Evolutionary conservation across 306 rosid species (phyloP).

Genomic region (Astragalus glycyphyllos): DNA sequence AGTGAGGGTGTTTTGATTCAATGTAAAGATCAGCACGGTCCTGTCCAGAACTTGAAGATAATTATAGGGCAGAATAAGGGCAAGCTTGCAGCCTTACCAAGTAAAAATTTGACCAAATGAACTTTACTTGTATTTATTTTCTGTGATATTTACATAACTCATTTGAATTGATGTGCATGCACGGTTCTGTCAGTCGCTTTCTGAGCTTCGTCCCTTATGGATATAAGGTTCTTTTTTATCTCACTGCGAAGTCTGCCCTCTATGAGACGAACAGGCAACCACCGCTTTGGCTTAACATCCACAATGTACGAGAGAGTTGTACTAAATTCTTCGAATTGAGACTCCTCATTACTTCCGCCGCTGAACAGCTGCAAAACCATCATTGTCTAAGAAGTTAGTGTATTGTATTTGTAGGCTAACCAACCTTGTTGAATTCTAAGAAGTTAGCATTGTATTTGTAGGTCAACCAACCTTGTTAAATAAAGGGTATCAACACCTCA

Average conservation of each 20-base stretch:
- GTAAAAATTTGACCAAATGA: slow-evolving; percentile 26
- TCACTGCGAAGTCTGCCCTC: slow-evolving; percentile 85
- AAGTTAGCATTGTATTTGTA: background rate
- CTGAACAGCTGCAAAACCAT: slow-evolving; percentile 62
- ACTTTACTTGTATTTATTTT: slow-evolving; percentile 33
- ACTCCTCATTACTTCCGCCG: slow-evolving; percentile 41
- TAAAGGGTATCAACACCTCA: slow-evolving; percentile 27
- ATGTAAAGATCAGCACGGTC: slow-evolving; percentile 1
- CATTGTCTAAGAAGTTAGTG: slow-evolving; percentile 25
- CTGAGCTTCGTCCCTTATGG: slow-evolving; percentile 69
- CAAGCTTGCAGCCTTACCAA: slow-evolving; percentile 7
- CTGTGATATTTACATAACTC: slow-evolving; percentile 26
- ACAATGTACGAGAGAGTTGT: slow-evolving; percentile 68
- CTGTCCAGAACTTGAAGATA: slow-evolving; percentile 17
- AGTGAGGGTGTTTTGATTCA: background rate
- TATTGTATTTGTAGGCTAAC: slow-evolving; percentile 1
- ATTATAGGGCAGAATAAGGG: background rate
- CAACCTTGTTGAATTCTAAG: background rate
- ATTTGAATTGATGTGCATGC: slow-evolving; percentile 36
- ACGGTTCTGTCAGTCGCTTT: slow-evolving; percentile 39
- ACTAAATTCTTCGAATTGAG: slow-evolving; percentile 34
- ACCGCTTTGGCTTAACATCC: slow-evolving; percentile 85
- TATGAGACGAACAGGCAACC: slow-evolving; percentile 77
- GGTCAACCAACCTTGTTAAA: background rate
- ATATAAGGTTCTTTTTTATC: slow-evolving; percentile 70